A percentile compares a stretch with the other conserved stretches of the same genome.
Conservation (phyloP, 768 basidiomycete genomes). For the Kwoniella sp. region DNA sequence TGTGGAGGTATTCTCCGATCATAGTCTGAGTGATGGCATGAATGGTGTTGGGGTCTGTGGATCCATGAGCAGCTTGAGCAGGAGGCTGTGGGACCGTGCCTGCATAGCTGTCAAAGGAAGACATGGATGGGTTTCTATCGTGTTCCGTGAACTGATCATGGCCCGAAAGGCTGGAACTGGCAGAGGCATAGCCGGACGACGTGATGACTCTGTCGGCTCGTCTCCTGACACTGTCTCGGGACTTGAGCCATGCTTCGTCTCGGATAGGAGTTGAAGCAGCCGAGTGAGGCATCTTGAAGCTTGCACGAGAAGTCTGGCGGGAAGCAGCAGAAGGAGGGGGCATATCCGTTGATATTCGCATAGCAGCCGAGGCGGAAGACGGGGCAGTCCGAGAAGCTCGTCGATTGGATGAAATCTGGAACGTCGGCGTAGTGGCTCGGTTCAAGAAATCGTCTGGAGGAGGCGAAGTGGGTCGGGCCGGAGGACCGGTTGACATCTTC, state of each 20-base stretch:
- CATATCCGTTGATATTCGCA: constrained; percentile 35
- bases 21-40: constrained; percentile 99
- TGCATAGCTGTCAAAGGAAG: constrained; percentile 36
- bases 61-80: constrained; percentile 46
- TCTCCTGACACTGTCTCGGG: constrained; percentile 36
- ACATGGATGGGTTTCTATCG: constrained; percentile 42
- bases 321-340: constrained; percentile 31
- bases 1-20: constrained; percentile 98
- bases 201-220: constrained; percentile 35
- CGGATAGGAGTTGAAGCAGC: constrained; percentile 27
- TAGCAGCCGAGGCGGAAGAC: constrained; percentile 36
- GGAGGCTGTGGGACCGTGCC: not conserved
- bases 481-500: constrained; percentile 77
- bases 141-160: constrained; percentile 15
- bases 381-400: constrained; percentile 31
- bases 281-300: constrained; percentile 23
- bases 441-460: constrained; percentile 90
- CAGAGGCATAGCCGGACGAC: constrained; percentile 36
- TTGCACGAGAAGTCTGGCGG: constrained; percentile 38
- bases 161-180: constrained; percentile 36
- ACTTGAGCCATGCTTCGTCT: constrained; percentile 32
- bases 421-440: constrained; percentile 63
- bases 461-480: constrained; percentile 86
- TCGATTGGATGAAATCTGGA: constrained; percentile 30
- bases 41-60: constrained; percentile 86